These are phyloP conservation scores for Podospora didyma DNA, from an alignment of 495 filamentous ascomycete genomes.

Conservation along the genomic window DNA sequence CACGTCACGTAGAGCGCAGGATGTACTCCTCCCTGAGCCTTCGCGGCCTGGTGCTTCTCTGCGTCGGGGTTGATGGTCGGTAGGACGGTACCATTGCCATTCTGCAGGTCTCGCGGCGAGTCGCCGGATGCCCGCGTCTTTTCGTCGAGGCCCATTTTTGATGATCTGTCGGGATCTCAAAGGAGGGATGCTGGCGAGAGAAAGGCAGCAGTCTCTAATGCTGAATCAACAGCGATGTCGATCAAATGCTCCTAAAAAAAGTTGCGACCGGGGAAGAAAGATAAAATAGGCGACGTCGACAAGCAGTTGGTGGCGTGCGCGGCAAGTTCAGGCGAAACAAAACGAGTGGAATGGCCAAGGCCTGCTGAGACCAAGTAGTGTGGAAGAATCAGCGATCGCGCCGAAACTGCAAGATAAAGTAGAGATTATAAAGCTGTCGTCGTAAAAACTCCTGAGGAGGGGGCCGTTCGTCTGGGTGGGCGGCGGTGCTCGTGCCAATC, in stretches of 20 bases:
- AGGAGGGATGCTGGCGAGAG: not conserved
- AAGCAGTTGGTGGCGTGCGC: slow-evolving; percentile 6
- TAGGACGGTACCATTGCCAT: slow-evolving; percentile 59
- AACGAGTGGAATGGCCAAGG: slow-evolving; percentile 36
- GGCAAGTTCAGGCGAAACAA: not conserved
- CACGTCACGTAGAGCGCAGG: slow-evolving; percentile 87
- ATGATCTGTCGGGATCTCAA: not conserved
- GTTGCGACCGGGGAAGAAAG: not conserved
- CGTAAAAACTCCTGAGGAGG: not conserved
- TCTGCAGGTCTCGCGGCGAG: slow-evolving; percentile 50
- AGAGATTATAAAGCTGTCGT: not conserved
- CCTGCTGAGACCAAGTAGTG: slow-evolving; percentile 20
- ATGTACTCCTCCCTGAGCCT: slow-evolving; percentile 62
- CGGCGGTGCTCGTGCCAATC: not conserved
- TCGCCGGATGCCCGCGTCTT: slow-evolving; percentile 79
- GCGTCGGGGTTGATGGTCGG: slow-evolving; percentile 71
- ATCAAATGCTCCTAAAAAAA: not conserved
- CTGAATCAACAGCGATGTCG: slow-evolving; percentile 3
- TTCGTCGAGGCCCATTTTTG: slow-evolving; percentile 57
- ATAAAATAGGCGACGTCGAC: slow-evolving; percentile 2
- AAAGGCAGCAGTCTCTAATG: not conserved
- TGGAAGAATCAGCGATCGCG: not conserved
- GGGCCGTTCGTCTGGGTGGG: not conserved
- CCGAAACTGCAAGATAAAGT: not conserved
- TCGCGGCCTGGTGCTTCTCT: slow-evolving; percentile 63